phyloP scores from a whole-genome alignment of 768 basidiomycete species.

The Brasilioporus rufonigricans region DNA sequence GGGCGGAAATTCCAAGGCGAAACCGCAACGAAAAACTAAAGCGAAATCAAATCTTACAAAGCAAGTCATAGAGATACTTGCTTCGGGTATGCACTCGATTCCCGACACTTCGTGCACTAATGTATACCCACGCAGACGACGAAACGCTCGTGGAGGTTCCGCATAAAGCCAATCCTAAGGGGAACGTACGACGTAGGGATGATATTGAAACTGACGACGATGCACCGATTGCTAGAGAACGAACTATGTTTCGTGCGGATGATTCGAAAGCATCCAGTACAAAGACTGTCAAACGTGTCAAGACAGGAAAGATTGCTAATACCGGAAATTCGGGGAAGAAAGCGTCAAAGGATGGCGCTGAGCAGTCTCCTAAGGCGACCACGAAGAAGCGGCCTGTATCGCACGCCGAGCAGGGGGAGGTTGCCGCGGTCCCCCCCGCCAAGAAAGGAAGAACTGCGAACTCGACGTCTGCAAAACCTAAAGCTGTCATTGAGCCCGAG shows the following conservation, averaged over 20 bases:
- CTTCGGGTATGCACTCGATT: slow-evolving; percentile 13
- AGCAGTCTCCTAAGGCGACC: background rate
- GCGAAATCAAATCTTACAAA: slow-evolving; percentile 7
- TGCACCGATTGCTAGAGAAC: background rate
- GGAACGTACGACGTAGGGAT: background rate
- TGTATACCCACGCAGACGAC: slow-evolving; percentile 21
- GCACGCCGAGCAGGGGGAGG: slow-evolving; percentile 1
- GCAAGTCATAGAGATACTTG: slow-evolving; percentile 3
- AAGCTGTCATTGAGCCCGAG: background rate
- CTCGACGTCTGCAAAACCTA: background rate
- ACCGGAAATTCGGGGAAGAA: background rate
- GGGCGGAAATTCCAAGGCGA: slow-evolving; percentile 1
- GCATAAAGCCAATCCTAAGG: background rate
- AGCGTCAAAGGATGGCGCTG: background rate
- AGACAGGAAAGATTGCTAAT: background rate
- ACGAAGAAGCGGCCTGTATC: slow-evolving; percentile 4
- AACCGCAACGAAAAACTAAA: slow-evolving; percentile 4
- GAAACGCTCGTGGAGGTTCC: slow-evolving; percentile 29
- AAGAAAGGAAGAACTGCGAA: slow-evolving; percentile 18
- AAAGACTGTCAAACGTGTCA: background rate
- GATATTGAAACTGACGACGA: slow-evolving; percentile 4
- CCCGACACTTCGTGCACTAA: background rate
- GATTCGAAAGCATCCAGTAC: background rate
- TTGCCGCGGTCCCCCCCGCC: background rate
- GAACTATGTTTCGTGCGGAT: background rate